Evolutionary conservation across 495 filamentous ascomycete genomes (phyloP).

Genomic region (Cercophora scortea): DNA sequence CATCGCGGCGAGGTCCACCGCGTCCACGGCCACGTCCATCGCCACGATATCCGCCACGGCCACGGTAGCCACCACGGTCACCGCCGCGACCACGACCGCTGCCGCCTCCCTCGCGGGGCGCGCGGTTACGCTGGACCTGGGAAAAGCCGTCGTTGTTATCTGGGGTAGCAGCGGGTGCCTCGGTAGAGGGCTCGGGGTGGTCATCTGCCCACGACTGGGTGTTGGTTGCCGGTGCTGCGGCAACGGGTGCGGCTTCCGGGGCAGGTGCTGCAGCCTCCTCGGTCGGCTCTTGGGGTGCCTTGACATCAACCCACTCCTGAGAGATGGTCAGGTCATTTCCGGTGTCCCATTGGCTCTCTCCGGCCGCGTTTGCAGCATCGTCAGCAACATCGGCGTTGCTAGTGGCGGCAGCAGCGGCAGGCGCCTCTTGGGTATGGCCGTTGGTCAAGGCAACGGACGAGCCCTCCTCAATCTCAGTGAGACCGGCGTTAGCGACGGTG

Average conservation of each 20-base stretch:
- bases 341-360: constrained; percentile 61
- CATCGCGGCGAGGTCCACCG: constrained; percentile 10
- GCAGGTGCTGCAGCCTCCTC: constrained; percentile 58
- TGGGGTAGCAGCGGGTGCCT: constrained; percentile 26
- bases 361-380: constrained; percentile 58
- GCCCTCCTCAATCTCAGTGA: constrained; percentile 56
- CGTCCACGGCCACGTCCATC: constrained; percentile 27
- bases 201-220: constrained; percentile 65
- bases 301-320: constrained; percentile 65
- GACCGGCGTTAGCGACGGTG: constrained; percentile 65
- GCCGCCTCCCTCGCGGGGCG: constrained; percentile 48
- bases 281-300: constrained; percentile 58
- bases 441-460: constrained; percentile 37
- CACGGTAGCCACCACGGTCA: constrained; percentile 37
- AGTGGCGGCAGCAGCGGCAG: constrained; percentile 28
- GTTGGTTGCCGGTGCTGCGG: constrained; percentile 35
- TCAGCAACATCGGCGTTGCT: constrained; percentile 45
- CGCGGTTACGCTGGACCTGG: constrained; percentile 55
- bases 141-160: constrained; percentile 58
- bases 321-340: constrained; percentile 43
- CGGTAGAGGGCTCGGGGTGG: constrained; percentile 37
- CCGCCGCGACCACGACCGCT: constrained; percentile 41
- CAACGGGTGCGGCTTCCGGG: neutral
- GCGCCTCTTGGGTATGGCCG: constrained; percentile 40
- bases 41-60: constrained; percentile 19